Percentiles rank a stretch among this genome's conserved stretches.
Conservation (phyloP, 2,329 filamentous ascomycete genomes). For the Talaromyces albobiverticillius region DNA sequence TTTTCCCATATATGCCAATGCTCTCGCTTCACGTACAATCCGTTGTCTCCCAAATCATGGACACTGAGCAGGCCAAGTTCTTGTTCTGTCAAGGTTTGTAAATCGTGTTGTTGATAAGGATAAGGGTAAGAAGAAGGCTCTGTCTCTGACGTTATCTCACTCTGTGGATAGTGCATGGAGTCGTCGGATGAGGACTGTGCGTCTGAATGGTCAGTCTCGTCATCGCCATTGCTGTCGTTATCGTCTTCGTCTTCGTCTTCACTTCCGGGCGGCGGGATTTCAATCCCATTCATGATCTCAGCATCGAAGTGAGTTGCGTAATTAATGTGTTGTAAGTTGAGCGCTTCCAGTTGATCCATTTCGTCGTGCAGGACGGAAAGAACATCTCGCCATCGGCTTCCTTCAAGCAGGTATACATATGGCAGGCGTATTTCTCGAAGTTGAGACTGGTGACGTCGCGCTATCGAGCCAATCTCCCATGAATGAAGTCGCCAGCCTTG, state of each 20-base stretch:
- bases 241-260: conserved; percentile 8
- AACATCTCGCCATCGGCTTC: conserved; percentile 60
- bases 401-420: conserved; percentile 60
- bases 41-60: conserved; percentile 38
- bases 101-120: conserved; percentile 1
- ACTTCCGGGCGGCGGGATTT: conserved; percentile 15
- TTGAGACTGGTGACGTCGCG: conserved; percentile 54
- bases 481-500: conserved; percentile 62
- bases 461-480: conserved; percentile 59
- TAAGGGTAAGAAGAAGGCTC: conserved; percentile 12
- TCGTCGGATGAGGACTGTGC: conserved; percentile 17
- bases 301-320: conserved; percentile 57
- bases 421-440: conserved; percentile 59
- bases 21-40: conserved; percentile 28
- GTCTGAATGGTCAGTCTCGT: not conserved
- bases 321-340: conserved; percentile 61
- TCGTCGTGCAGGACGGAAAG: conserved; percentile 55
- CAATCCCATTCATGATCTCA: conserved; percentile 23
- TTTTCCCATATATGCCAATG: conserved; percentile 37
- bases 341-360: conserved; percentile 58
- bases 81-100: conserved; percentile 19
- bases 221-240: conserved; percentile 13
- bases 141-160: conserved; percentile 11
- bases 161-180: conserved; percentile 9
- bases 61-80: conserved; percentile 25